Evolutionary conservation across 1,284 basidiomycete genomes (phyloP), one percentile per base, ranked within the genome.

Genomic region (Inonotus hispidus): DNA sequence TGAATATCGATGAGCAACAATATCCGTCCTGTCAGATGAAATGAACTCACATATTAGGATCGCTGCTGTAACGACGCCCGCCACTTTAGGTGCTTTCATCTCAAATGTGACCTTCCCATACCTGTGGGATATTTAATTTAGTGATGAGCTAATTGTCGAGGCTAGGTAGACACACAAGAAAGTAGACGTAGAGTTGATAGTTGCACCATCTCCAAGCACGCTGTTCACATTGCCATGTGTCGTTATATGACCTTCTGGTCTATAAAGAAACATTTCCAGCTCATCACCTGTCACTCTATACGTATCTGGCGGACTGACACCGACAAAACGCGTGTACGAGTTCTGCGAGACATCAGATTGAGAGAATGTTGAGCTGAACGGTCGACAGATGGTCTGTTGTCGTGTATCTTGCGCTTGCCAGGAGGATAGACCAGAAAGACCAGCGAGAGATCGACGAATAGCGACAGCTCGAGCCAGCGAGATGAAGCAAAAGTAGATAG

Each of bases 131-230:
- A 49, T 16, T 49, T 56, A 50, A 53, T 52, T 13, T 25, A 52
- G 45, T 4, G 49, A 13, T 14, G 25, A 29, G 8, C 3, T 27
- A 19, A 52, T 29, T 41, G 11, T 49, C 46, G 23, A 25, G 11
- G 35, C n/a, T 5, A 32, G n/a, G 32, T 14, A 25, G n/a, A 62
- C 70, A 58, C 57, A 78, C 76, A 68, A 63, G 1, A 77, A 53
- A 4, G 65, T 66, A 62, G 76, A 76, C 1, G 77, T 79, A 8
- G 76, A 77, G 62, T 79, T 79, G 38, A 79, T 66, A 2, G 77
- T 79, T 0, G 78, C 74, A 11, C 76, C 78, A 14, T 72, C 69
- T 1, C 72, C 74, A 13, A 76, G 59, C 53, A 71, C 69, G 66
- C 72, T 68, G 63, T 79, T 79, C 37, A 71, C 68, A 35, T 71